Percentiles rank a stretch among this genome's conserved stretches.
Evolutionary conservation across 805 yeast species (phyloP).

Genomic region (Saturnispora diversa): DNA sequence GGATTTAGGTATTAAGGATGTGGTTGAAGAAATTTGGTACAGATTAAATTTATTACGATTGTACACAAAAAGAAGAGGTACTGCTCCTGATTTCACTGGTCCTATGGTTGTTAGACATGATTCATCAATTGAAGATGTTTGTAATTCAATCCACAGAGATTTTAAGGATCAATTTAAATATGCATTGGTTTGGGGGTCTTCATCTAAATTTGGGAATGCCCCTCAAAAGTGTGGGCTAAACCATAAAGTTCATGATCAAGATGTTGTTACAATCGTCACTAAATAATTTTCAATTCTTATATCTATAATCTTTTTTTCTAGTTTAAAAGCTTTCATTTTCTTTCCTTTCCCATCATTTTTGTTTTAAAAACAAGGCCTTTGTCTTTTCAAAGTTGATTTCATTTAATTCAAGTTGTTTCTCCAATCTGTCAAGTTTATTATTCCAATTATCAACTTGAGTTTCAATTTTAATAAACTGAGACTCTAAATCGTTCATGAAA

Average conservation of each 20-base stretch:
- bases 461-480: constrained; percentile 17
- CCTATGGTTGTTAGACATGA: constrained; percentile 84
- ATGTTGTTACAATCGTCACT: constrained; percentile 84
- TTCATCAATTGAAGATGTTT: constrained; percentile 75
- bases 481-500: constrained; percentile 15
- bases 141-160: constrained; percentile 88
- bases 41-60: constrained; percentile 71
- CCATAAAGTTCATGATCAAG: constrained; percentile 84
- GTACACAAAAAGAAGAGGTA: constrained; percentile 84
- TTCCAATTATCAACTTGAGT: constrained; percentile 20
- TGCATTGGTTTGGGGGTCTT: constrained; percentile 94
- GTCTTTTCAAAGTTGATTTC: constrained; percentile 11
- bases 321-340: not conserved
- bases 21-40: constrained; percentile 90
- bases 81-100: constrained; percentile 69
- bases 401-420: constrained; percentile 11
- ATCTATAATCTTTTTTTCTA: not conserved
- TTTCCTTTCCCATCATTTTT: constrained; percentile 7
- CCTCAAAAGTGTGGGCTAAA: constrained; percentile 93
- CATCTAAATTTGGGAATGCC: constrained; percentile 72
- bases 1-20: constrained; percentile 79
- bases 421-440: constrained; percentile 18
- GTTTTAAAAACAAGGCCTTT: constrained; percentile 12
- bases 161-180: constrained; percentile 87
- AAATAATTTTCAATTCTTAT: constrained; percentile 37